Evolutionary conservation across 108 stramenopile species (phyloP), one percentile per base, ranked within the genome.

Genomic region (Nannochloropsis gaditana): DNA sequence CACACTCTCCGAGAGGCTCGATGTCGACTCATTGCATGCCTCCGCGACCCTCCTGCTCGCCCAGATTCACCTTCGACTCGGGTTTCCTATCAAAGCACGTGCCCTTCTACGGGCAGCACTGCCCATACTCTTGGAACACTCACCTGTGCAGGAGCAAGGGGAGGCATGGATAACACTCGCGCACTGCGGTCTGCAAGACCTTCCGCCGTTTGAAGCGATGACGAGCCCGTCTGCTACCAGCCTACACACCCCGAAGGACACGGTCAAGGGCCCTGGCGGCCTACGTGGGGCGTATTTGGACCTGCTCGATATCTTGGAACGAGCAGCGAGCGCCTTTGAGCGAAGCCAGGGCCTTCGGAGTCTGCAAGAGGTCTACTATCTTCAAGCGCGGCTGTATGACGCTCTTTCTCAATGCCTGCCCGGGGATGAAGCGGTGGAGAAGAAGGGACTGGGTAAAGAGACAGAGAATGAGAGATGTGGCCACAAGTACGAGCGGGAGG

Each of bases 11-110:
- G 90, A 93, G 41, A 43, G 89, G 85, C 50, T 86, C 43, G 85
- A 89, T 5, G 93, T 95, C 92, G 92, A 95, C 84, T 91, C 93
- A 21, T 83, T 94, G 42, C 94, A 94, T 90, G 93, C 95, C 11
- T 50, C 89, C 43, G 93, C 94, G 42, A 79, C 93, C 84, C 90
- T 91, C 43, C 87, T 92, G 44, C 84, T 95, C 47, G 91, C 93
- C 19, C 90, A 90, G 82, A 84, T 95, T 19, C 85, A 93, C 80
- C 84, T 93, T 11, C 79, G 89, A 44, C 90, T 94, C 85, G 90
- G 87, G 81, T 87, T 92, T 44, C 85, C 89, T 45, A 86, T 85
- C 41, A 89, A 86, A 21, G 95, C 95, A 9, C 80, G 93, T 79
- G 90, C 94, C 6, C 83, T 94, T 59, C 59, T 95, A 15, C 89